Percentiles rank a stretch among this genome's conserved stretches.
These are phyloP conservation scores for Clonostachys rosea DNA, from an alignment of 2,329 filamentous ascomycete genomes.

Conservation along the genomic window DNA sequence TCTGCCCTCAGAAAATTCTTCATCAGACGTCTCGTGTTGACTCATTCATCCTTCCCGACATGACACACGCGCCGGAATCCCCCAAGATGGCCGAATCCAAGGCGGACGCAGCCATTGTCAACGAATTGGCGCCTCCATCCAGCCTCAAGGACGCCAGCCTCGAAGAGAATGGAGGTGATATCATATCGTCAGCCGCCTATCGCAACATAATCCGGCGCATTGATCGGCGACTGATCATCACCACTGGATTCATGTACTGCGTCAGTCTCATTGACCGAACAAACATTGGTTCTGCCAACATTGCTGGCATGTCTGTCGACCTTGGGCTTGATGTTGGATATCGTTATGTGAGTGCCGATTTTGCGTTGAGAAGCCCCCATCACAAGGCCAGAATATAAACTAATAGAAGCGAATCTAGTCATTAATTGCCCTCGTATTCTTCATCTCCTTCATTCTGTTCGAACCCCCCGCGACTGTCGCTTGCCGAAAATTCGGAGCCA, in stretches of 20 bases:
- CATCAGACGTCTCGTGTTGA: no score
- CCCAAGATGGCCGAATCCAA: no score
- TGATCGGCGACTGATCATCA: constrained; percentile 60
- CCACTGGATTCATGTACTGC: constrained; percentile 65
- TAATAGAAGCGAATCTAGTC: background rate
- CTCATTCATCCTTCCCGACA: no score
- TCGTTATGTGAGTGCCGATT: constrained; percentile 34
- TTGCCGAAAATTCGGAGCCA: constrained; percentile 10
- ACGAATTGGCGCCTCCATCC: no score
- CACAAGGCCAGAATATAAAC: no score
- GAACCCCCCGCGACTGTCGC: constrained; percentile 12
- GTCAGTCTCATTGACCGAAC: constrained; percentile 57
- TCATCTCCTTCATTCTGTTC: constrained; percentile 12
- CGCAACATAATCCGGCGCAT: constrained; percentile 61
- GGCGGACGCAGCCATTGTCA: no score
- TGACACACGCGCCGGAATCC: no score
- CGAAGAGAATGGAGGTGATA: no score
- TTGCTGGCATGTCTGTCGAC: constrained; percentile 23
- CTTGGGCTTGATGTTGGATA: constrained; percentile 40
- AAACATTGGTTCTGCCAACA: constrained; percentile 48
- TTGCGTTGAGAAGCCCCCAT: no score
- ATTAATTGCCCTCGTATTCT: constrained; percentile 10
- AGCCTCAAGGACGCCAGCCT: no score
- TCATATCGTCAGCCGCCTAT: no score
- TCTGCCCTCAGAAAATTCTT: no score